Base-by-base conservation (phyloP, 2,329 filamentous ascomycete species). In the Gnomoniopsis sp. region DNA sequence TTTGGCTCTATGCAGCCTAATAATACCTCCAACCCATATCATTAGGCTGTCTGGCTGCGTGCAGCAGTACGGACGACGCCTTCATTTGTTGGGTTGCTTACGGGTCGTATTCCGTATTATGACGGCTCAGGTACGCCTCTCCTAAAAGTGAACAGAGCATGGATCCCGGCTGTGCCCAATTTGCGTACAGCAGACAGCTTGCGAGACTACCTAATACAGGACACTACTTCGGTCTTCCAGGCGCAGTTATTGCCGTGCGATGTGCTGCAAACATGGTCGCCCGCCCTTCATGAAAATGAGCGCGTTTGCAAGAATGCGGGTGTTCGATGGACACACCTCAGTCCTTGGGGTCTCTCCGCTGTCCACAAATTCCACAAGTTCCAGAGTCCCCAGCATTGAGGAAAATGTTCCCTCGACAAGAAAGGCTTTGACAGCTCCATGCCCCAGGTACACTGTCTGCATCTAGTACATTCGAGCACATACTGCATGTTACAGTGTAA, bases 401-500 rank as follows among this genome's bases (percentile, higher is more conserved):
- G 69, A 91, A 93, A 21, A 66, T 61, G 49, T 78, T 82, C 14
- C 73, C 77, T 60, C 72, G 72, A 68, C 90, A 93, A 2, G 73
- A 64, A 3, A 70, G 67, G 63, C 79, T 83, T 47, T 69, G 70
- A 68, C 90, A 93, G 50, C 73, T 73, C 90, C 90, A 93, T n/a
- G 81, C 73, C 19, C 77, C 73, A 0, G 79, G 73, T 48, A 87
- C 77, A 52, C 79, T 79, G 0, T 73, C 67, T 0, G 78, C 72
- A 48, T 83, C 77, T 2, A 93, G 73, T 1, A 93, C 89, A 63
- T 93, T 85, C 23, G 86, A 81, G 70, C 91, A 95, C 55, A 87
- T 80, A 8, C 72, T 73, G 70, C 91, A 95, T 3, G 83, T 88
- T 2, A 85, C 71, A 8, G 82, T 75, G 10, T 68, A 66, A 0